A percentile compares a stretch with the other conserved stretches of the same genome.
These are phyloP conservation scores for Porphyra umbilicalis DNA, from an alignment of 31 red algal species.

Conservation along the genomic window DNA sequence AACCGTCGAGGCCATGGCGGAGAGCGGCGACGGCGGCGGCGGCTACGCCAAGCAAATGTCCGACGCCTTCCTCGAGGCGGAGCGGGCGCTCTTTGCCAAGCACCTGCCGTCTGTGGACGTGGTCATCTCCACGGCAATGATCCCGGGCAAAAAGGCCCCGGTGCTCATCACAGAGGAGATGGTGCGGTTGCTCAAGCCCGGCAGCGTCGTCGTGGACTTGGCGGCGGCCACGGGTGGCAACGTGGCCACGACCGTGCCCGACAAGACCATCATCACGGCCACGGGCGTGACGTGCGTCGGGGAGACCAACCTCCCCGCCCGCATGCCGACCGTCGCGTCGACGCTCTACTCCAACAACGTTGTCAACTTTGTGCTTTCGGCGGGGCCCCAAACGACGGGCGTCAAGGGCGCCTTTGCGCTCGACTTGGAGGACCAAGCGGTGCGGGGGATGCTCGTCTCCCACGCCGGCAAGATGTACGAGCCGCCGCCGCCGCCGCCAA, in stretches of 20 bases:
- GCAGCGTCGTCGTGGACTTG: slow-evolving; percentile 62
- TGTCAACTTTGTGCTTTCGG: slow-evolving; percentile 46
- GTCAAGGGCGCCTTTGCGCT: slow-evolving; percentile 53
- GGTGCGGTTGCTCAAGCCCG: slow-evolving; percentile 54
- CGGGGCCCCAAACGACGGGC: slow-evolving; percentile 47
- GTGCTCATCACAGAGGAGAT: slow-evolving; percentile 58
- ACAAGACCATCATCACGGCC: slow-evolving; percentile 24
- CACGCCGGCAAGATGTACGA: slow-evolving; percentile 42
- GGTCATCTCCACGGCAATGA: slow-evolving; percentile 59
- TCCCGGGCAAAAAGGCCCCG: slow-evolving; percentile 60
- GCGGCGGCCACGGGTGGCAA: slow-evolving; percentile 69
- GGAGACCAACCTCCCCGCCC: slow-evolving; percentile 60
- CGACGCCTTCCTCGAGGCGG: slow-evolving; percentile 50
- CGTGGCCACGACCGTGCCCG: slow-evolving; percentile 41
- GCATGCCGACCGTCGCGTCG: slow-evolving; percentile 40
- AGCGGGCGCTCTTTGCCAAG: slow-evolving; percentile 37
- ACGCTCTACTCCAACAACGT: slow-evolving; percentile 59
- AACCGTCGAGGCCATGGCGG: slow-evolving; percentile 33
- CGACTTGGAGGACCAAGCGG: slow-evolving; percentile 62
- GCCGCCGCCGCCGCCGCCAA: slow-evolving; percentile 54
- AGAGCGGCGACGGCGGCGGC: slow-evolving; percentile 50
- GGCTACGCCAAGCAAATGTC: slow-evolving; percentile 78
- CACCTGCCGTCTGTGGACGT: slow-evolving; percentile 46
- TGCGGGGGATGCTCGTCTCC: slow-evolving; percentile 50
- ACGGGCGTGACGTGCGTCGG: slow-evolving; percentile 52